Base-by-base conservation (phyloP, 306 rosid genomes). In the Lablab purpureus region DNA sequence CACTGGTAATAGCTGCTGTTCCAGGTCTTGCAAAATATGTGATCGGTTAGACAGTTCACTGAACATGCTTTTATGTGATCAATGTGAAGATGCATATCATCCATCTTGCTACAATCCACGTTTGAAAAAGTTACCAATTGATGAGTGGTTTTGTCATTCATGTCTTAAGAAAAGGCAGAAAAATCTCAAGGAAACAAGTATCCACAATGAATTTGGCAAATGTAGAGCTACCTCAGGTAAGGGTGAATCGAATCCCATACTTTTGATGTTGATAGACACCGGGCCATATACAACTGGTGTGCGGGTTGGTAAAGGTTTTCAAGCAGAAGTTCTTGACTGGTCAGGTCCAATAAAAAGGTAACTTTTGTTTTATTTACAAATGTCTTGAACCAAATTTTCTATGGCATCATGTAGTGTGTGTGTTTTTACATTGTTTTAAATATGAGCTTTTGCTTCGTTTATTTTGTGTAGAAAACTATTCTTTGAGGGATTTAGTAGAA, bases 251-350 rank as follows among this genome's bases (percentile, higher is more conserved):
- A 88, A 84, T 87, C 86, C 89, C 52, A 80, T 89, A 75, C 51
- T 78, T 49, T 78, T 75, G 82, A 92, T 90, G 97, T 77, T 92
- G 84, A 86, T 83, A 69, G 90, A 91, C 76, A 79, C 77, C 17
- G 89, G 80, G 82, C 88, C 86, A 15, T 82, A 87, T 77, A 82
- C 76, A 74, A 82, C 88, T 75, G 30, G 82, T 73, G 97, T 94
- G 58, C 86, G 99, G 59, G 85, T 91, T 81, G 99, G 99, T 72
- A 91, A 95, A 86, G 98, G 95, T 73, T 95, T 92, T 91, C 99
- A 95, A 87, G 99, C 90, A 27, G 91, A 91, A 75, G 90, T 95
- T 70, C 90, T 76, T 58, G 92, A 86, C 36, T 92, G 99, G 98
- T 87, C 89, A 54, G 96, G 93, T 81, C 90, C 93, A 14, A 82